Conservation (phyloP, 345 rosid species). For the Leavenworthia alabamica region DNA sequence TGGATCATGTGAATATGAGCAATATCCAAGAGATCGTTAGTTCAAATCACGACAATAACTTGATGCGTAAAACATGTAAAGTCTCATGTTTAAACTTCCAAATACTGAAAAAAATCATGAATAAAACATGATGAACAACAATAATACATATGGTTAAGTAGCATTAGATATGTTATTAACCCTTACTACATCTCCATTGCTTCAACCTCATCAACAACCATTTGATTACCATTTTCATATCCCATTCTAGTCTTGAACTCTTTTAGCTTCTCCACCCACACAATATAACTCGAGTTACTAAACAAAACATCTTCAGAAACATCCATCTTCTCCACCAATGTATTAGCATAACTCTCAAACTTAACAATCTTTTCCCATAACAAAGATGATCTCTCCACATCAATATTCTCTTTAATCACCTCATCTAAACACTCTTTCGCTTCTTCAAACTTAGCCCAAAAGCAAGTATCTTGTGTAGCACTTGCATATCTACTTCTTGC, state of each 20-base stretch:
- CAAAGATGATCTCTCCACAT: slow-evolving; percentile 6
- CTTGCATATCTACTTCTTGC: slow-evolving; percentile 47
- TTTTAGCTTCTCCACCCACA: slow-evolving; percentile 45
- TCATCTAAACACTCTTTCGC: slow-evolving; percentile 50
- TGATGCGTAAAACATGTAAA: too few relatives aligned
- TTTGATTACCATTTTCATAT: neutral
- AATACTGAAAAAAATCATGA: too few relatives aligned
- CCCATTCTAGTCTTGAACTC: slow-evolving; percentile 28
- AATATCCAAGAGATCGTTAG: slow-evolving; percentile 30
- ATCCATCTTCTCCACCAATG: slow-evolving; percentile 42
- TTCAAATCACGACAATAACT: too few relatives aligned
- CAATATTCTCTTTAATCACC: slow-evolving; percentile 33
- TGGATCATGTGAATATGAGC: slow-evolving; percentile 12
- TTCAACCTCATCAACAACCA: slow-evolving; percentile 3
- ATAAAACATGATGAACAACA: too few relatives aligned
- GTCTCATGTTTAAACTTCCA: too few relatives aligned
- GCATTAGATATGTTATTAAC: neutral
- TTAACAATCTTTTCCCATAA: slow-evolving; percentile 31
- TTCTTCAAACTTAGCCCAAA: slow-evolving; percentile 86
- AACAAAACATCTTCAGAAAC: slow-evolving; percentile 63
- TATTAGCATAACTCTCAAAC: slow-evolving; percentile 38
- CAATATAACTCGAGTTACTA: slow-evolving; percentile 53
- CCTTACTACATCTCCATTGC: slow-evolving; percentile 30
- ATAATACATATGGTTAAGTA: neutral
- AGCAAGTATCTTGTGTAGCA: slow-evolving; percentile 73